Evolutionary conservation across 306 rosid species (phyloP).

Genomic region (Quercus wislizeni): DNA sequence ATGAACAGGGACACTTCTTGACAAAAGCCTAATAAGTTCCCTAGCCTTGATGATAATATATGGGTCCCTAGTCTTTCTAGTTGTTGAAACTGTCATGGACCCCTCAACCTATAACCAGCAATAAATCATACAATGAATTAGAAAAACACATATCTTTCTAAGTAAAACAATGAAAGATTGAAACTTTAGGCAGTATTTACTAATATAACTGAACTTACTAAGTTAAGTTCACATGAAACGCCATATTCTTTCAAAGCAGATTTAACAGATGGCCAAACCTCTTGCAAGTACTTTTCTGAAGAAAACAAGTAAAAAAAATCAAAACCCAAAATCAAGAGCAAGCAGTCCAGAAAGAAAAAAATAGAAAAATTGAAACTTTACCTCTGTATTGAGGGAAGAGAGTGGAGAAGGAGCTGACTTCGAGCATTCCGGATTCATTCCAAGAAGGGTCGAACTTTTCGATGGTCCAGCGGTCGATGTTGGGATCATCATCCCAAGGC

Average conservation of each 20-base stretch:
- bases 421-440: slow-evolving; percentile 90
- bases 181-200: neutral
- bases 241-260: slow-evolving; percentile 61
- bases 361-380: neutral
- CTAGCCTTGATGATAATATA: slow-evolving; percentile 82
- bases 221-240: slow-evolving; percentile 55
- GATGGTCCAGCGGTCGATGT: slow-evolving; percentile 75
- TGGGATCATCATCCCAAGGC: slow-evolving; percentile 98
- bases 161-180: neutral
- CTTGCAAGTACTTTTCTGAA: slow-evolving; percentile 76
- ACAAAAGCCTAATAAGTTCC: slow-evolving; percentile 83
- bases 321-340: neutral
- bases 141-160: neutral
- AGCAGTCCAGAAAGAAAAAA: neutral
- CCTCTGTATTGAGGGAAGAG: slow-evolving; percentile 81
- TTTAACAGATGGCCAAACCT: slow-evolving; percentile 68
- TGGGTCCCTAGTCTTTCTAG: slow-evolving; percentile 83
- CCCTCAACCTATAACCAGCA: slow-evolving; percentile 61
- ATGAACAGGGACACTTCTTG: slow-evolving; percentile 92
- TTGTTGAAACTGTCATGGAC: slow-evolving; percentile 90
- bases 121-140: neutral
- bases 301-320: neutral
- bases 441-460: slow-evolving; percentile 86
- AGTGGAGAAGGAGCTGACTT: slow-evolving; percentile 85
- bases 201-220: slow-evolving; percentile 37